phyloP scores from a whole-genome alignment of 257 asterid species.

The Echites panduratus region DNA sequence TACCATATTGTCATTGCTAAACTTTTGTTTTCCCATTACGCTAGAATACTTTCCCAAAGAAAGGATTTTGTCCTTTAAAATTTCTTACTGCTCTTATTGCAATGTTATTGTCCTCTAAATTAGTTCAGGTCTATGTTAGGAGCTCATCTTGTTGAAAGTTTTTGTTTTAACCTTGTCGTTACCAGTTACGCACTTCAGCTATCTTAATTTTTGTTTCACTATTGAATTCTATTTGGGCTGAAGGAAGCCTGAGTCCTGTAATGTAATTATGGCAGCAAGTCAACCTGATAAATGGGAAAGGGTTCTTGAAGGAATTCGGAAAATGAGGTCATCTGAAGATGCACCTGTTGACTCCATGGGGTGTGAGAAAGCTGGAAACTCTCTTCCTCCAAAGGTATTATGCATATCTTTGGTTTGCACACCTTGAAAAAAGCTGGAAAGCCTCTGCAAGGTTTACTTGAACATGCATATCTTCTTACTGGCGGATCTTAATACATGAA shows the following conservation, averaged over 20 bases:
- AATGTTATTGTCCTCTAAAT: not conserved
- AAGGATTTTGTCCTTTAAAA: not conserved
- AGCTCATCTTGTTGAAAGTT: not conserved
- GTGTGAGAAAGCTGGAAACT: slow-evolving; percentile 90
- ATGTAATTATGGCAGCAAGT: slow-evolving; percentile 31
- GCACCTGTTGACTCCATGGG: slow-evolving; percentile 99
- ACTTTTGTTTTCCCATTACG: not conserved
- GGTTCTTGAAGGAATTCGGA: slow-evolving; percentile 70
- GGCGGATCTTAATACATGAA: too few species aligned
- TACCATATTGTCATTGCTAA: not conserved
- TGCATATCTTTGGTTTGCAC: too few species aligned
- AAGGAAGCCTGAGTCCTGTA: slow-evolving; percentile 7
- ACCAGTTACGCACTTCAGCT: not conserved
- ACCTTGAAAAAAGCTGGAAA: too few species aligned
- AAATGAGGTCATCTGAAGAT: slow-evolving; percentile 84
- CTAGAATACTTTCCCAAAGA: not conserved
- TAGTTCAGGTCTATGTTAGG: not conserved
- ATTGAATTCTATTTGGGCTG: not conserved
- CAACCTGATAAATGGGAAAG: slow-evolving; percentile 73
- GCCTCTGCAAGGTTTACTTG: not conserved
- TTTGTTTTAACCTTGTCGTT: not conserved
- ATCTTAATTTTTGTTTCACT: not conserved
- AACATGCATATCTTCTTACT: not conserved
- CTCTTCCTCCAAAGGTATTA: slow-evolving; percentile 86
- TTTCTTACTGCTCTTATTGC: not conserved